These are phyloP conservation scores for Litsea cubeba DNA, from an alignment of 164 flowering plant genomes.

Conservation along the genomic window DNA sequence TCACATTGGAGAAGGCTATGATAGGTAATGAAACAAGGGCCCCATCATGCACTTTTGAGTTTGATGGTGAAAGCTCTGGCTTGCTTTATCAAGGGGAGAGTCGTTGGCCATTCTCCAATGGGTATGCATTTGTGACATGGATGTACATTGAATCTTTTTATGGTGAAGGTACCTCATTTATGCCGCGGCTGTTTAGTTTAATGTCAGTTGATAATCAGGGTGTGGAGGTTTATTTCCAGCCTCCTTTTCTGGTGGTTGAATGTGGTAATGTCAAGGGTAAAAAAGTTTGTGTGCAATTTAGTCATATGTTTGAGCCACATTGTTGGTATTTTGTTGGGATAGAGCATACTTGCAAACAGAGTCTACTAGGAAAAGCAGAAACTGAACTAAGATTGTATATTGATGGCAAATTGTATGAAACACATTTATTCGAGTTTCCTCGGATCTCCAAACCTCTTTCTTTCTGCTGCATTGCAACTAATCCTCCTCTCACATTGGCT, in stretches of 20 bases:
- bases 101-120: slow-evolving; percentile 95
- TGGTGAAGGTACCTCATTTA: slow-evolving; percentile 97
- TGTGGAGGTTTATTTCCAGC: slow-evolving; percentile 95
- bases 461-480: slow-evolving; percentile 98
- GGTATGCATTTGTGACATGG: slow-evolving; percentile 97
- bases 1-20: slow-evolving; percentile 86
- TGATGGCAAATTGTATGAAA: slow-evolving; percentile 87
- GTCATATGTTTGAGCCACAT: slow-evolving; percentile 96
- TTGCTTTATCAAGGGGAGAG: slow-evolving; percentile 95
- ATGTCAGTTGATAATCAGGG: slow-evolving; percentile 97
- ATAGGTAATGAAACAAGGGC: slow-evolving; percentile 82
- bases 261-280: slow-evolving; percentile 78
- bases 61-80: slow-evolving; percentile 99
- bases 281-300: slow-evolving; percentile 90
- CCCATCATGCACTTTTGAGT: slow-evolving; percentile 90
- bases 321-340: slow-evolving; percentile 97
- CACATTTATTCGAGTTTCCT: slow-evolving; percentile 91
- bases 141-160: slow-evolving; percentile 97
- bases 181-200: slow-evolving; percentile 96
- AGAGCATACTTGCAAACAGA: slow-evolving; percentile 83
- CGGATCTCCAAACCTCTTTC: slow-evolving; percentile 91
- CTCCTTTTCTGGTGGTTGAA: slow-evolving; percentile 98
- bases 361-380: slow-evolving; percentile 84
- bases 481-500: slow-evolving; percentile 98
- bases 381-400: slow-evolving; percentile 88